phyloP scores from a whole-genome alignment of 2,329 filamentous ascomycete species.

The Teratosphaeria gauchensis region DNA sequence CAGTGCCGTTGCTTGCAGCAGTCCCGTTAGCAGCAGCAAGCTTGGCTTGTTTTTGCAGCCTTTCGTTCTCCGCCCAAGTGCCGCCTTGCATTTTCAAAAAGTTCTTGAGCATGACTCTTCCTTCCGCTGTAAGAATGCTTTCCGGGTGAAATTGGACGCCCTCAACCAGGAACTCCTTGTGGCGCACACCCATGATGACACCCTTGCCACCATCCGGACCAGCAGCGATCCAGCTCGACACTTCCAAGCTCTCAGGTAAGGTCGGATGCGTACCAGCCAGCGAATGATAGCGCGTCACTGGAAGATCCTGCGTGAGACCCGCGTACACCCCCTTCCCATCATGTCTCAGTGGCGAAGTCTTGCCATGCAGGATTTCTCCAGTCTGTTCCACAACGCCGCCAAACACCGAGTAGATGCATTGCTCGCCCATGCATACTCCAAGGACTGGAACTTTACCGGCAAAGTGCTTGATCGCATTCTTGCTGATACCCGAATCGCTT shows the following conservation, averaged over 20 bases:
- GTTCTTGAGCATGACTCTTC: constrained; percentile 82
- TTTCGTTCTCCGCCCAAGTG: constrained; percentile 77
- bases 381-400: constrained; percentile 86
- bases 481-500: constrained; percentile 87
- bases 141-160: constrained; percentile 97
- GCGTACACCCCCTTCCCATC: constrained; percentile 87
- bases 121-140: constrained; percentile 86
- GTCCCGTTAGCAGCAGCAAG: constrained; percentile 14
- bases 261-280: constrained; percentile 85
- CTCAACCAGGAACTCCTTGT: constrained; percentile 85
- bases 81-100: constrained; percentile 82
- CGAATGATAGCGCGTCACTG: constrained; percentile 92
- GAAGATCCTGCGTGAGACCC: constrained; percentile 67
- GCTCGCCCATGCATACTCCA: constrained; percentile 98
- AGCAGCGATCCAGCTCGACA: constrained; percentile 78
- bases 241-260: constrained; percentile 73
- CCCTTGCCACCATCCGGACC: constrained; percentile 67
- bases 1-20: neutral
- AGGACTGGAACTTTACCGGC: constrained; percentile 89
- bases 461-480: constrained; percentile 83
- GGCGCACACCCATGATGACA: constrained; percentile 92
- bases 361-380: constrained; percentile 93
- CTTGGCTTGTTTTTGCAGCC: constrained; percentile 29
- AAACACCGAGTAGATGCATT: constrained; percentile 93
- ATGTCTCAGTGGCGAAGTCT: constrained; percentile 84